Evolutionary conservation across 805 yeast genomes (phyloP).

Genomic region (Starmerella sp.): DNA sequence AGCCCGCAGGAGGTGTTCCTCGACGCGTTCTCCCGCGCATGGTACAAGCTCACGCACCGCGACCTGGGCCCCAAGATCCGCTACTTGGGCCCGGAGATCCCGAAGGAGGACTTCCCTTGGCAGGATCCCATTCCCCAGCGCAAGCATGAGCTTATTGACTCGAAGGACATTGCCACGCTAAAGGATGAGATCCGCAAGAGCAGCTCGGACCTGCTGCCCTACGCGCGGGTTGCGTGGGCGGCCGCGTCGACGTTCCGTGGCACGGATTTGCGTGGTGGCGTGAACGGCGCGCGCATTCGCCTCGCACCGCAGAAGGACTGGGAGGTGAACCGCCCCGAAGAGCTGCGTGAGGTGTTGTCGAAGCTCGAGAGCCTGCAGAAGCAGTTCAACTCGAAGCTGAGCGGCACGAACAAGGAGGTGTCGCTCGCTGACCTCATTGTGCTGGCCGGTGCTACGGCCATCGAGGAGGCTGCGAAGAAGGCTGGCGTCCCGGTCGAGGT

Average conservation of each 20-base stretch:
- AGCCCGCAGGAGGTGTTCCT: slow-evolving; percentile 6
- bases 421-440: slow-evolving; percentile 19
- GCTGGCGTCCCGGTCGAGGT: slow-evolving; percentile 14
- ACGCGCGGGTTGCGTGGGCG: slow-evolving; percentile 20
- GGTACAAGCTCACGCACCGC: slow-evolving; percentile 13
- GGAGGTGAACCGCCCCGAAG: slow-evolving; percentile 21
- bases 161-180: slow-evolving; percentile 1
- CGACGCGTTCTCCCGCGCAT: slow-evolving; percentile 7
- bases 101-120: slow-evolving; percentile 7
- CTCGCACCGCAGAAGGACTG: slow-evolving; percentile 18
- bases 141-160: slow-evolving; percentile 1
- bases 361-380: slow-evolving; percentile 8
- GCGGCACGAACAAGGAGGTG: slow-evolving; percentile 5
- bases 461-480: slow-evolving; percentile 15
- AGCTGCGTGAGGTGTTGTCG: slow-evolving; percentile 12
- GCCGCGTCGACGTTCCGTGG: slow-evolving; percentile 18
- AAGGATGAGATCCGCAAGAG: background rate
- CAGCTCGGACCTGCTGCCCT: slow-evolving; percentile 7
- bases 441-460: slow-evolving; percentile 16
- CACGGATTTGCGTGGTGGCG: slow-evolving; percentile 20
- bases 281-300: slow-evolving; percentile 19
- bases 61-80: slow-evolving; percentile 13
- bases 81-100: slow-evolving; percentile 12
- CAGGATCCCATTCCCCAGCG: slow-evolving; percentile 13
- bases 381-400: slow-evolving; percentile 9